Evolutionary conservation across 2,329 filamentous ascomycete species (phyloP), one percentile per base, ranked within the genome.

Genomic region (Fusarium protoensiforme): DNA sequence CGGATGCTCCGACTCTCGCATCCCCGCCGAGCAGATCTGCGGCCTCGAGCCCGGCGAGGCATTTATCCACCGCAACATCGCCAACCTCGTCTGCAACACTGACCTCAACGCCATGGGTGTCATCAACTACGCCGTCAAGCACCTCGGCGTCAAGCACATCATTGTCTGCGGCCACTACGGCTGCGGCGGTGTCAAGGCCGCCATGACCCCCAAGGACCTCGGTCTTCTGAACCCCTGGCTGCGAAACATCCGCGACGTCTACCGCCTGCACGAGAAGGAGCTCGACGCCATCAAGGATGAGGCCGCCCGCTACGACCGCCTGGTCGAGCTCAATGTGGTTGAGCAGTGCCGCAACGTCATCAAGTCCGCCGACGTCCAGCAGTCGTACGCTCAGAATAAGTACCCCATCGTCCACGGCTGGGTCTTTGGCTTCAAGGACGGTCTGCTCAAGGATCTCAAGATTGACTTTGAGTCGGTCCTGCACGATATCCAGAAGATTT

Each of bases 11-110:
- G 95, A 98, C 86, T 94, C 92, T 43, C 93, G 95, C 75, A 94
- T 96, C 80, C 95, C 95, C n/a, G 95, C 96, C 78, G 96, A 95
- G 79, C 93, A 93, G 79, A 91, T 98, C 81, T 91, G 94, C 54
- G 92, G 93, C 74, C 89, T 96, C 65, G 87, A 93, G 79, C 94
- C 95, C n/a, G 95, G 95, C 76, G 94, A 98, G 83, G 92, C 96
- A 78, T 98, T 98, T 83, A 92, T 97, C 75, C 94, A 97, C 87
- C 93, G 95, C 83, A 98, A 98, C 80, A 97, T 98, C 82, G 95
- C 94, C 84, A 98, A 98, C 86, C 88, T 97, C 74, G 88, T 97
- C 65, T 91, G 91, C 84, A 90, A 92, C 80, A 92, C 91, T 72
- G 95, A 98, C 81, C 88, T 97, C 79, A 95, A 92, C 82, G 91